phyloP scores from a whole-genome alignment of 768 basidiomycete species.

The Mycena haematopus region DNA sequence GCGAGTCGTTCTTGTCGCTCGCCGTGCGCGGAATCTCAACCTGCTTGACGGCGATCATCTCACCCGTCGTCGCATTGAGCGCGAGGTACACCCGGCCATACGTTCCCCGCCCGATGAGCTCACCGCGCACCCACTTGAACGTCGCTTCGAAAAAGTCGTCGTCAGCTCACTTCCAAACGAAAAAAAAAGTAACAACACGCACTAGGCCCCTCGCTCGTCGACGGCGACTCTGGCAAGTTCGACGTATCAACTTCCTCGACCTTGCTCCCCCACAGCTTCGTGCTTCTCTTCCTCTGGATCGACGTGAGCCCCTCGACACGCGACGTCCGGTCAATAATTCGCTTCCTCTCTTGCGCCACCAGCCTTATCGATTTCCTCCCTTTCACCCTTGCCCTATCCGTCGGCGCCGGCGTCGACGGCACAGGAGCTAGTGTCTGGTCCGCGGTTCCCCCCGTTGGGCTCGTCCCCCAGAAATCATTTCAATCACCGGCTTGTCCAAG shows the following conservation, averaged over 20 bases:
- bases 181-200: conserved; percentile 40
- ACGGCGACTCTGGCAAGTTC: conserved; percentile 67
- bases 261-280: conserved; percentile 94
- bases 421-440: conserved; percentile 55
- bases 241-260: conserved; percentile 91
- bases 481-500: conserved; percentile 94
- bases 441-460: conserved; percentile 61
- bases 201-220: conserved; percentile 65
- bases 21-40: conserved; percentile 93
- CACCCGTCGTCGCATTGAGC: conserved; percentile 93
- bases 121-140: conserved; percentile 98
- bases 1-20: conserved; percentile 88
- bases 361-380: conserved; percentile 92
- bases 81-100: conserved; percentile 97
- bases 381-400: conserved; percentile 53
- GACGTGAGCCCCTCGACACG: conserved; percentile 45
- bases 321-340: conserved; percentile 72
- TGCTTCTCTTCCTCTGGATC: conserved; percentile 80
- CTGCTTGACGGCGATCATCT: conserved; percentile 99
- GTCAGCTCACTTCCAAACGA: conserved; percentile 2
- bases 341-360: conserved; percentile 89
- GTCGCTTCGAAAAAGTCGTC: conserved; percentile 58
- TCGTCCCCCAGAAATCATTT: conserved; percentile 80
- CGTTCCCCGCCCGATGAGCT: conserved; percentile 95
- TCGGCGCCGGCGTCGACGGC: conserved; percentile 39